A percentile compares a stretch with the other conserved stretches of the same genome.
Evolutionary conservation across 1,284 basidiomycete species (phyloP).

Genomic region (Stygiomarasmius scandens): DNA sequence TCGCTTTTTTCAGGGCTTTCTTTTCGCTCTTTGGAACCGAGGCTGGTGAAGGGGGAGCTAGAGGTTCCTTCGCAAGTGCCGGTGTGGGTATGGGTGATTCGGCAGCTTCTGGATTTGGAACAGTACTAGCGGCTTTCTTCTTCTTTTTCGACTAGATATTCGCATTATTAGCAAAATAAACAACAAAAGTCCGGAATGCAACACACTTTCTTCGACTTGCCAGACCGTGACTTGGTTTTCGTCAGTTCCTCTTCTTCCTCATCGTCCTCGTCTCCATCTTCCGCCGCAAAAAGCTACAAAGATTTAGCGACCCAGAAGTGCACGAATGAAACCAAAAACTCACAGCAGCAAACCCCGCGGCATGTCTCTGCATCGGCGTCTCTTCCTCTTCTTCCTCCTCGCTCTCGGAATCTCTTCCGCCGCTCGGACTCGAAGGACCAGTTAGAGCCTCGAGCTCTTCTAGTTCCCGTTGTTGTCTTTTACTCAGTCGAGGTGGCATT

Average conservation of each 20-base stretch:
- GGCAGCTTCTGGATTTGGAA: constrained; percentile 6
- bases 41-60: constrained; percentile 17
- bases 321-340: constrained; percentile 31
- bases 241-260: constrained; percentile 27
- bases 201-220: constrained; percentile 36
- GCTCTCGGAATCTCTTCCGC: constrained; percentile 28
- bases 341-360: constrained; percentile 60
- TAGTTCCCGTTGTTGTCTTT: constrained; percentile 82
- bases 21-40: constrained; percentile 36
- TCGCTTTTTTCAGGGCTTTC: constrained; percentile 61
- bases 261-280: constrained; percentile 22
- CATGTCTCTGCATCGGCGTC: constrained; percentile 20
- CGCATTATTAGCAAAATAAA: not conserved
- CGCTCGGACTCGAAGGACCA: constrained; percentile 20
- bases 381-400: constrained; percentile 28
- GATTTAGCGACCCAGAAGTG: not conserved
- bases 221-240: constrained; percentile 19
- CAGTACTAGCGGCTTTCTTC: constrained; percentile 29
- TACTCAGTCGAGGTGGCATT: constrained; percentile 79
- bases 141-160: constrained; percentile 34
- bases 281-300: constrained; percentile 29
- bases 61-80: constrained; percentile 14
- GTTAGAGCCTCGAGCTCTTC: constrained; percentile 71
- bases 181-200: constrained; percentile 2
- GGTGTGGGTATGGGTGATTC: constrained; percentile 16